Base-by-base conservation (phyloP, 2,329 filamentous ascomycete species). In the Cytospora mali region DNA sequence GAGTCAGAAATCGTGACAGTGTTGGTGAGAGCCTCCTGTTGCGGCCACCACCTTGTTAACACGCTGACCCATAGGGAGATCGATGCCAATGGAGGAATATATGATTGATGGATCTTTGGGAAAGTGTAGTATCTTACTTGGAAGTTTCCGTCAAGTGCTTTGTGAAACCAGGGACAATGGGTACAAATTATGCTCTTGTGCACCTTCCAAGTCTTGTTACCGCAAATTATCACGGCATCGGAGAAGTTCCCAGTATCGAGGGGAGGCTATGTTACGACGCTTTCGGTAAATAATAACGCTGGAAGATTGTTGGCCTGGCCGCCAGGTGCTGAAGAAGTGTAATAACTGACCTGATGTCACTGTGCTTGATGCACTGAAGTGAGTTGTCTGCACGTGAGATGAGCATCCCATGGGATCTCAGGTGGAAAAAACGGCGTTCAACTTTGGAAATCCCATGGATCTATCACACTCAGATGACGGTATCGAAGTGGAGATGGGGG, bases 101-200 rank as follows among this genome's bases (percentile, higher is more conserved):
- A 4, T 11, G 16, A 35, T 35, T 7, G 10, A 2, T 35, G 7
- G 33, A n/a, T n/a, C n/a, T n/a, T 39, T n/a, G 16, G 4, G 6
- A 2, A 4, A 18, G 3, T 33, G 31, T 18, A 5, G 4, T 18
- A 6, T 21, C 48, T 25, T 21, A 58, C 56, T 35, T 52, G 31
- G 14, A 27, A 58, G 4, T 9, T 23, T 1, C 48, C 48, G 1
- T 33, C 51, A 6, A 58, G 31, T 14, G 56, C 48, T 16, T 52
- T 52, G 13, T 49, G 48, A 23, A 58, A 58, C 56, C 48, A 58
- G 2, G 9, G 14, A 23, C 48, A 58, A 18, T 48, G 35, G 13
- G n/a, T 39, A 35, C 56, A 58, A 2, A 58, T 42, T 29, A 58
- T 52, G 31, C 23, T 52, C 4, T 39, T 29, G 48, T 58, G 56